A percentile compares a stretch with the other conserved stretches of the same genome.
Evolutionary conservation across 371 early-diverging fungal genomes (phyloP).

Genomic region (Rhizopus delemar): DNA sequence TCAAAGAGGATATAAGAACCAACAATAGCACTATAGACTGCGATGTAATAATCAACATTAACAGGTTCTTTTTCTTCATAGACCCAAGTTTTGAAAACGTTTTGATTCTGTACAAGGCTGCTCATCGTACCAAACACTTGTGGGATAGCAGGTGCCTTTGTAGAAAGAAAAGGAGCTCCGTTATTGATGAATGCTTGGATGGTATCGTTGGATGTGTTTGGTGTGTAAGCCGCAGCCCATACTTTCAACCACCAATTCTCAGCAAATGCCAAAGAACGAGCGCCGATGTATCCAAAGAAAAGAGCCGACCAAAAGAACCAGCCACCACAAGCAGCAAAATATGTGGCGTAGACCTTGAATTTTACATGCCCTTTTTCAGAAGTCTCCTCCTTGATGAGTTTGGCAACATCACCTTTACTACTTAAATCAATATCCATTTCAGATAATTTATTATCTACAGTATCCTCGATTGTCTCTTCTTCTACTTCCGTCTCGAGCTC

Average conservation of each 20-base stretch:
- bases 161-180: background rate
- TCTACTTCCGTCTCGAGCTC: slow-evolving; percentile 9
- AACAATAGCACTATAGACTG: slow-evolving; percentile 22
- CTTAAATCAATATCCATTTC: slow-evolving; percentile 41
- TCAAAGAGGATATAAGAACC: slow-evolving; percentile 18
- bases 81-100: slow-evolving; percentile 30
- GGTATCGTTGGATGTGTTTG: background rate
- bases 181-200: background rate
- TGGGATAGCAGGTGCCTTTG: slow-evolving; percentile 5
- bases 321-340: slow-evolving; percentile 71
- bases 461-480: slow-evolving; percentile 12
- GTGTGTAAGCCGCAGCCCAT: slow-evolving; percentile 30
- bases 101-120: slow-evolving; percentile 21
- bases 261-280: slow-evolving; percentile 48
- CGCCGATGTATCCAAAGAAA: slow-evolving; percentile 47
- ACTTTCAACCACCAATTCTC: slow-evolving; percentile 39
- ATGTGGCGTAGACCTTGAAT: slow-evolving; percentile 59
- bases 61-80: slow-evolving; percentile 23
- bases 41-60: slow-evolving; percentile 31
- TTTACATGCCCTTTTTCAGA: slow-evolving; percentile 60
- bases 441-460: slow-evolving; percentile 36
- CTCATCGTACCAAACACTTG: slow-evolving; percentile 29
- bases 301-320: slow-evolving; percentile 52
- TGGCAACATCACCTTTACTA: slow-evolving; percentile 31
- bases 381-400: slow-evolving; percentile 48